A percentile compares a stretch with the other conserved stretches of the same genome.
Conservation (phyloP, 2,329 filamentous ascomycete genomes). For the Fusarium drepaniforme region DNA sequence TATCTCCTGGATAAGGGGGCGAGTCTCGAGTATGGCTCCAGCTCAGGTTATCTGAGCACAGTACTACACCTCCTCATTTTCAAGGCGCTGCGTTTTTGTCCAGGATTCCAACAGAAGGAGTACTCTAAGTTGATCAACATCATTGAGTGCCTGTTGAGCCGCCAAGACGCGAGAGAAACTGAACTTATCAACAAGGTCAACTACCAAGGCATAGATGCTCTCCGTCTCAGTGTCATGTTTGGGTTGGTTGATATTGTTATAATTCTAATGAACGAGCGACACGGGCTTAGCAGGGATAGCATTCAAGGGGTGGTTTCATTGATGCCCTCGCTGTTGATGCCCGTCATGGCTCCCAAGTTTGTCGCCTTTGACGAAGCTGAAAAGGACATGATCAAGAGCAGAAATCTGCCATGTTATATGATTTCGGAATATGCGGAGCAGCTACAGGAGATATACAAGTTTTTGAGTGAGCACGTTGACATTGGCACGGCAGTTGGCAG, state of each 20-base stretch:
- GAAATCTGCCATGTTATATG: not conserved
- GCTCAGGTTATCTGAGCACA: not conserved
- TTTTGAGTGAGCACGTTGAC: not conserved
- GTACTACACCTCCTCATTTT: not conserved
- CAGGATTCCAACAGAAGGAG: not conserved
- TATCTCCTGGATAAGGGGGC: not conserved
- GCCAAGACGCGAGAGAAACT: not conserved
- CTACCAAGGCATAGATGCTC: not conserved
- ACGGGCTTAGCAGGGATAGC: not conserved
- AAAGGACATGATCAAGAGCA: not conserved
- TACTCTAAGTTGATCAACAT: not conserved
- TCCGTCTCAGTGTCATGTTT: not conserved
- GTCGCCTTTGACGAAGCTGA: not conserved
- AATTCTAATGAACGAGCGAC: not conserved
- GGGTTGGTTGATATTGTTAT: not conserved
- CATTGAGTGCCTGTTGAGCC: not conserved
- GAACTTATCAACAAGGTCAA: not conserved
- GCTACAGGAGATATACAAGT: not conserved
- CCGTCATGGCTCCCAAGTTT: not conserved
- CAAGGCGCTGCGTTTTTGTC: not conserved
- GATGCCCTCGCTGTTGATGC: not conserved
- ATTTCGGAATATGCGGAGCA: not conserved
- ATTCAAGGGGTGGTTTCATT: not conserved
- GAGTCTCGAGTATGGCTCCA: not conserved
- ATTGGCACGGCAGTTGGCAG: not conserved